Percentiles rank a stretch among this genome's conserved stretches.
phyloP scores from a whole-genome alignment of 2,329 filamentous ascomycete species.

The Colletotrichum sublineola region DNA sequence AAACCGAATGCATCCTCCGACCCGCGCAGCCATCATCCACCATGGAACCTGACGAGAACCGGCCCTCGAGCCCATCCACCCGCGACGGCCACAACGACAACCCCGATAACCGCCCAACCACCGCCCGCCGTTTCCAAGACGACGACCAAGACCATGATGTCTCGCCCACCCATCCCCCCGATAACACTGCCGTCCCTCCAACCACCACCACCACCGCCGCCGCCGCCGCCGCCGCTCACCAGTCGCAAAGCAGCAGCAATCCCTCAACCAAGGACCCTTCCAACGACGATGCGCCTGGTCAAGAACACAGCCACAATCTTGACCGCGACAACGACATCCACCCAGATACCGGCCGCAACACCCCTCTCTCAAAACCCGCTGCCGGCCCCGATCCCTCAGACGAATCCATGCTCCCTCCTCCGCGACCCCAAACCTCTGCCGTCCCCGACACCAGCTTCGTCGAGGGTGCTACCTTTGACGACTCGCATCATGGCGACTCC shows the following conservation, averaged over 20 bases:
- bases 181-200: not conserved
- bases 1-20: conserved; percentile 41
- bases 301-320: not conserved
- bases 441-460: conserved; percentile 57
- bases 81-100: conserved; percentile 45
- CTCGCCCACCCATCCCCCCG: conserved; percentile 39
- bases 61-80: conserved; percentile 32
- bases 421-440: conserved; percentile 38
- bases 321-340: not conserved
- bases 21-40: conserved; percentile 43
- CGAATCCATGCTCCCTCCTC: conserved; percentile 44
- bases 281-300: conserved; percentile 1
- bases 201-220: not conserved
- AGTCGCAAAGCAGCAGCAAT: conserved; percentile 36
- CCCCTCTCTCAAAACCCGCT: conserved; percentile 26
- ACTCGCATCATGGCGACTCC: conserved; percentile 60
- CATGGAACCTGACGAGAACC: conserved; percentile 54
- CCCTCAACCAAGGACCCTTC: conserved; percentile 23
- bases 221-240: not conserved
- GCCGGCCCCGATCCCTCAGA: conserved; percentile 22
- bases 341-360: not conserved
- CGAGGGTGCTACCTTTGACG: conserved; percentile 55
- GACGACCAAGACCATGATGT: conserved; percentile 31
- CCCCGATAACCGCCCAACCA: conserved; percentile 44
- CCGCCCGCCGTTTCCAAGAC: conserved; percentile 40